Percentiles rank a stretch among this genome's conserved stretches.
These are phyloP conservation scores for Naganishia liquefaciens DNA, from an alignment of 1,284 basidiomycete species.

Conservation along the genomic window DNA sequence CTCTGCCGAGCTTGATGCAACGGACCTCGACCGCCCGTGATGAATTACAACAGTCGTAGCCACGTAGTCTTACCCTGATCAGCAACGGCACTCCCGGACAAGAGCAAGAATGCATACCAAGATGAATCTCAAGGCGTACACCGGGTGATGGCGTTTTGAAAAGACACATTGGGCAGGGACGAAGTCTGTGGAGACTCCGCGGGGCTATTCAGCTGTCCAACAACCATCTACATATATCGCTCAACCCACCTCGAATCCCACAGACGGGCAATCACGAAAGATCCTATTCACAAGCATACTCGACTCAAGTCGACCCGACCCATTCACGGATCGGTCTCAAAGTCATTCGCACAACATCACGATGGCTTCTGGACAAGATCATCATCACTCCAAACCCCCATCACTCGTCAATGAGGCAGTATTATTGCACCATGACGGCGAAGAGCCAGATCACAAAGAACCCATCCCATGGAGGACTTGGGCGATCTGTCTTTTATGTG, in stretches of 20 bases:
- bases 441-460: conserved; percentile 7
- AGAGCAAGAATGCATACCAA: background rate
- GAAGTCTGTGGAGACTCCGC: background rate
- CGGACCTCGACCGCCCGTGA: too few relatives aligned
- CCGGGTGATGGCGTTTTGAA: background rate
- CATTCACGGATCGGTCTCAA: background rate
- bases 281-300: background rate
- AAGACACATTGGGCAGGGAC: background rate
- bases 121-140: background rate
- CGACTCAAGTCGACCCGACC: background rate
- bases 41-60: too few relatives aligned
- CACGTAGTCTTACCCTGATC: too few relatives aligned
- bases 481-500: conserved; percentile 15
- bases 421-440: conserved; percentile 6
- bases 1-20: too few relatives aligned
- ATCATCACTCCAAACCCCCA: background rate
- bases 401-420: conserved; percentile 14
- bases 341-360: background rate
- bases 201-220: background rate
- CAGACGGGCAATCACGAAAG: background rate
- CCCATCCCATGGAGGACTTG: conserved; percentile 8
- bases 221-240: background rate
- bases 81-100: too few relatives aligned
- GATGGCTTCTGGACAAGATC: conserved; percentile 1
- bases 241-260: background rate